Conservation (phyloP, 495 filamentous ascomycete genomes). For the Penicillium canescens region DNA sequence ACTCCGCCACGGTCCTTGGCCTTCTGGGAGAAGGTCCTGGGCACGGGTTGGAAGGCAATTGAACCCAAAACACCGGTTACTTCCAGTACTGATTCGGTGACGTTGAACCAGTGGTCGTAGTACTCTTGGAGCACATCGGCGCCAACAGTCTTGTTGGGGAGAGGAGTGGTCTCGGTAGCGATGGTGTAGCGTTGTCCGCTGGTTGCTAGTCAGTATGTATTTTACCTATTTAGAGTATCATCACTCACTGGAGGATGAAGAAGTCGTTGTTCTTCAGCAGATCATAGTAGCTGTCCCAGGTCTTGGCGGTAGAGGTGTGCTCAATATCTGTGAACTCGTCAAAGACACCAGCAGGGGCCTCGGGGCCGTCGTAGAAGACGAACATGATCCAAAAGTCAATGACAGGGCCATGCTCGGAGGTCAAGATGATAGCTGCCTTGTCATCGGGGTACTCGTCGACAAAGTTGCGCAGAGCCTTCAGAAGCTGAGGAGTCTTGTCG, state of each 20-base stretch:
- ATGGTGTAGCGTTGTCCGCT: slow-evolving; percentile 55
- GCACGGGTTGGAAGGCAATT: slow-evolving; percentile 59
- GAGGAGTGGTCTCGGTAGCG: slow-evolving; percentile 56
- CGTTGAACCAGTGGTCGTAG: slow-evolving; percentile 54
- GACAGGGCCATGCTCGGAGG: slow-evolving; percentile 48
- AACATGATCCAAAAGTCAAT: slow-evolving; percentile 61
- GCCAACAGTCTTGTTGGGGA: slow-evolving; percentile 44
- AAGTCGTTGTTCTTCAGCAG: slow-evolving; percentile 43
- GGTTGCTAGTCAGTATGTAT: slow-evolving; percentile 6
- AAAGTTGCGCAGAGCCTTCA: slow-evolving; percentile 53
- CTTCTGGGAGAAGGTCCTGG: slow-evolving; percentile 45
- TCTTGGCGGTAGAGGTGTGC: slow-evolving; percentile 48
- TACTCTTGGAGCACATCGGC: slow-evolving; percentile 44
- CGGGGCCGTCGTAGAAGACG: slow-evolving; percentile 61
- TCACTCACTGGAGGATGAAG: slow-evolving; percentile 37
- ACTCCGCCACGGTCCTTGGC: slow-evolving; percentile 49
- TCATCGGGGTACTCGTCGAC: slow-evolving; percentile 51
- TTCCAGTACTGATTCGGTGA: slow-evolving; percentile 37
- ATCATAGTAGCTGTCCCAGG: slow-evolving; percentile 53
- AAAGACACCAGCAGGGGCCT: slow-evolving; percentile 55
- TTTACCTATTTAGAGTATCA: not conserved
- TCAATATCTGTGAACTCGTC: slow-evolving; percentile 54
- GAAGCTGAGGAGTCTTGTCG: slow-evolving; percentile 39
- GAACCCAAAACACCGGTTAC: slow-evolving; percentile 51
- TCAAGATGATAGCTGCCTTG: slow-evolving; percentile 55